Conservation (phyloP, 2,329 filamentous ascomycete species). For the Neurospora sp. region DNA sequence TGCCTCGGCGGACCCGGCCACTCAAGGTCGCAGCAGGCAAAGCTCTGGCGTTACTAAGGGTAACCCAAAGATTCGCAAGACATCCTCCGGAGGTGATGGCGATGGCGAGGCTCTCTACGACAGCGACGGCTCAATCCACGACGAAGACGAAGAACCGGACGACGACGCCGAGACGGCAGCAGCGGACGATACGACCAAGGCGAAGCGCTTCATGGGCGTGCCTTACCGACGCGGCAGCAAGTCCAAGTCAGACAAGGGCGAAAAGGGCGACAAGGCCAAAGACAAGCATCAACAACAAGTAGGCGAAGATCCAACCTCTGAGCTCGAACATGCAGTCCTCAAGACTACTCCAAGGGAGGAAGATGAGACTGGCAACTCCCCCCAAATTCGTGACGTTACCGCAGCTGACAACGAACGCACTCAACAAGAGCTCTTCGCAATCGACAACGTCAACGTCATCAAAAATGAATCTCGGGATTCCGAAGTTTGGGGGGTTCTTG, state of each 20-base stretch:
- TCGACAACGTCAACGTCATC: neutral
- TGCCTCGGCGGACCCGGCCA: neutral
- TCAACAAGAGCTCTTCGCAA: neutral
- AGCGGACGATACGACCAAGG: neutral
- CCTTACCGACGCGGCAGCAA: neutral
- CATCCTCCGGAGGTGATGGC: neutral
- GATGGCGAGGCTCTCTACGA: neutral
- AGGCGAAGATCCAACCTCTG: neutral
- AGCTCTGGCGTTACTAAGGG: neutral
- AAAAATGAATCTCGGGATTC: neutral
- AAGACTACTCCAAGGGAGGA: neutral
- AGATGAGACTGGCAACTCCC: neutral
- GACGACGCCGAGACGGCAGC: neutral
- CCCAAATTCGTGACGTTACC: neutral
- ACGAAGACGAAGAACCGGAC: neutral
- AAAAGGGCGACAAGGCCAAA: neutral
- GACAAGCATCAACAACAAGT: slow-evolving; percentile 1
- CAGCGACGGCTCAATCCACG: neutral
- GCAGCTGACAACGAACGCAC: neutral
- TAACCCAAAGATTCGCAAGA: neutral
- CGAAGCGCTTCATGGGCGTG: neutral
- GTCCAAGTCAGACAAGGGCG: neutral
- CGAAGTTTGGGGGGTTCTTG: neutral
- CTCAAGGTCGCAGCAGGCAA: neutral
- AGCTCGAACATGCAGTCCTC: neutral